Evolutionary conservation across 2,329 filamentous ascomycete species (phyloP), one percentile per base, ranked within the genome.

Genomic region (Xylaria sp.): DNA sequence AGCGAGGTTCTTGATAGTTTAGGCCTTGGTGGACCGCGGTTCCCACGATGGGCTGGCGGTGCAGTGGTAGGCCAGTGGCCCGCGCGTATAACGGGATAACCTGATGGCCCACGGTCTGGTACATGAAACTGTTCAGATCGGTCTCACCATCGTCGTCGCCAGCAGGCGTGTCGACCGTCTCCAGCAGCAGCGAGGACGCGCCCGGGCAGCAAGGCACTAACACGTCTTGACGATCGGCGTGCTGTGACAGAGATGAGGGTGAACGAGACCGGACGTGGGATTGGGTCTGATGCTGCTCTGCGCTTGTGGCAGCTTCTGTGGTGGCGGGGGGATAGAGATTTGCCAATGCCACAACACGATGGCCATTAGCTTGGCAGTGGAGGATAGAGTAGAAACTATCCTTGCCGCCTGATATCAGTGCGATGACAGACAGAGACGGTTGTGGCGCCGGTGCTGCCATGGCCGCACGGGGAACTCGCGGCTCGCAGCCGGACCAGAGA

Each of bases 61-160:
- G 97, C 1, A 99, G 82, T 23, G 94, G 94, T 33, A 98, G 82
- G 0, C 84, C 87, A 1, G 97, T 87, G 33, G 92, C 93, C 48
- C 85, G 77, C 62, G 89, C 88, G 74, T 97, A 98, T 15, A 97
- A 83, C 2, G 93, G 92, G 59, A 98, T 89, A 17, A 97, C 81
- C 60, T 87, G 84, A 77, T 98, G 92, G 11, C 95, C 95, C 62
- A 97, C 91, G 3, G 95, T 99, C 81, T 99, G 95, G 81, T 98
- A 99, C 95, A 99, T 99, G 87, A 95, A 98, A 79, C 93, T 97
- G 77, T 99, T 92, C 70, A 96, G 83, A 75, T 98, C 91, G 19
- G 62, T 61, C 54, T 73, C 75, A 54, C 5, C 67, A 63, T 31
- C 58, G 62, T 19, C 47, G 37, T 47, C 29, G 4, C 29, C 17